A percentile compares a stretch with the other conserved stretches of the same genome.
These are phyloP conservation scores for Davidsoniella eucalypti DNA, from an alignment of 2,329 filamentous ascomycete genomes.

Conservation along the genomic window DNA sequence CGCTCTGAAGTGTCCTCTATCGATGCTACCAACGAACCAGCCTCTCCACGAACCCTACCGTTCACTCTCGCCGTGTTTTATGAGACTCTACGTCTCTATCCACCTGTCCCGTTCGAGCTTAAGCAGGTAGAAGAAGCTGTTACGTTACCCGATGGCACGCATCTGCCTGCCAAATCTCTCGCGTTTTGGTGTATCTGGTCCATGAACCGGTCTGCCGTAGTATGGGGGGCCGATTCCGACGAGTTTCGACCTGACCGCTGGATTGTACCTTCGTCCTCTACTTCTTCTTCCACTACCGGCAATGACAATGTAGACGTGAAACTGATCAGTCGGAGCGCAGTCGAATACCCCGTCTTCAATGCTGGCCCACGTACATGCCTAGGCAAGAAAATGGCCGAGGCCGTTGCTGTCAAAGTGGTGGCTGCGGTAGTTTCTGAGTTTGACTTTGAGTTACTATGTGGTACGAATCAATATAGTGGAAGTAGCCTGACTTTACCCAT, in stretches of 20 bases:
- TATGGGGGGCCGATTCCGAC: constrained; percentile 41
- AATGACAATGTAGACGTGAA: constrained; percentile 21
- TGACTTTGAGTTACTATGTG: constrained; percentile 25
- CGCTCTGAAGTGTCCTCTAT: constrained; percentile 25
- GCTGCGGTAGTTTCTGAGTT: constrained; percentile 32
- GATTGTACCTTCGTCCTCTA: constrained; percentile 20
- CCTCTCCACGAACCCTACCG: constrained; percentile 24
- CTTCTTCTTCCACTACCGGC: neutral
- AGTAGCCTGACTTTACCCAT: constrained; percentile 48
- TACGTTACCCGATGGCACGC: constrained; percentile 43
- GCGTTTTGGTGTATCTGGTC: constrained; percentile 50
- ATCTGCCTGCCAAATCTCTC: constrained; percentile 34
- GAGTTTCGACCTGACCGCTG: constrained; percentile 41
- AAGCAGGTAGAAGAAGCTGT: constrained; percentile 37
- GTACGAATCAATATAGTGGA: constrained; percentile 27
- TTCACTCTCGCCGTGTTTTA: constrained; percentile 46
- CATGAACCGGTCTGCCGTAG: constrained; percentile 39
- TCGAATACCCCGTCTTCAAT: constrained; percentile 49
- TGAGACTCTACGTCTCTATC: constrained; percentile 44
- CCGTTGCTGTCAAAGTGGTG: constrained; percentile 39
- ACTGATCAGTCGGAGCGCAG: constrained; percentile 27
- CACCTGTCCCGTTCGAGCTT: constrained; percentile 50
- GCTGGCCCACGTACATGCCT: constrained; percentile 44
- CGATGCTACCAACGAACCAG: constrained; percentile 7
- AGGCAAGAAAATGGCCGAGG: constrained; percentile 48